Conservation (phyloP, 495 filamentous ascomycete species). For the Arthonia radiata region DNA sequence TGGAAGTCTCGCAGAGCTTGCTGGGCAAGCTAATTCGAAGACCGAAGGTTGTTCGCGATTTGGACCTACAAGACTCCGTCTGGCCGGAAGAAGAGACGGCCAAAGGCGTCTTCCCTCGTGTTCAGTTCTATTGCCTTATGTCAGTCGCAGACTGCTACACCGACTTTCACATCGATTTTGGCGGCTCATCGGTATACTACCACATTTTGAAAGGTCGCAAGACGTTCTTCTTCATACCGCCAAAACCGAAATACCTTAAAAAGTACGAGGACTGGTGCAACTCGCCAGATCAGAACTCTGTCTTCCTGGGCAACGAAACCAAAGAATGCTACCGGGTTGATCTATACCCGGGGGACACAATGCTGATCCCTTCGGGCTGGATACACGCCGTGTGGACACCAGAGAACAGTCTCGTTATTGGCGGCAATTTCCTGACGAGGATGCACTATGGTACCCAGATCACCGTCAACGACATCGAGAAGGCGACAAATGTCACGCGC, state of each 20-base stretch:
- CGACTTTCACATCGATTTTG: conserved; percentile 64
- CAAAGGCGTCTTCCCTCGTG: conserved; percentile 32
- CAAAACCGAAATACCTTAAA: conserved; percentile 48
- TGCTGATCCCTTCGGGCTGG: conserved; percentile 60
- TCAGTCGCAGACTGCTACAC: conserved; percentile 59
- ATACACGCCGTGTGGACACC: conserved; percentile 67
- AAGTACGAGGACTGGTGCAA: conserved; percentile 60
- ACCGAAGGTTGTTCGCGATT: conserved; percentile 43
- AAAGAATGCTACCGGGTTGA: conserved; percentile 55
- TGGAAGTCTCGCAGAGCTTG: conserved; percentile 45
- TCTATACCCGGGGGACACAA: conserved; percentile 47
- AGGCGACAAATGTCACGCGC: conserved; percentile 40
- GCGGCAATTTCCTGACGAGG: conserved; percentile 50
- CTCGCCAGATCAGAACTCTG: conserved; percentile 44
- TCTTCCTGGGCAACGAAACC: conserved; percentile 39
- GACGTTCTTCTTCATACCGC: conserved; percentile 57
- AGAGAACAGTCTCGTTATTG: conserved; percentile 49
- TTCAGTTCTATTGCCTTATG: conserved; percentile 55
- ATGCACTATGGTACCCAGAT: conserved; percentile 51
- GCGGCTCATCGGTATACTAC: conserved; percentile 56
- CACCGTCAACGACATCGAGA: conserved; percentile 44
- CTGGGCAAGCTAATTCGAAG: conserved; percentile 40
- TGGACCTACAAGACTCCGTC: conserved; percentile 46
- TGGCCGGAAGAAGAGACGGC: conserved; percentile 39
- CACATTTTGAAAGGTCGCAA: conserved; percentile 55